Conservation (phyloP, 805 yeast species). For the Wickerhamiella kazuoi region DNA sequence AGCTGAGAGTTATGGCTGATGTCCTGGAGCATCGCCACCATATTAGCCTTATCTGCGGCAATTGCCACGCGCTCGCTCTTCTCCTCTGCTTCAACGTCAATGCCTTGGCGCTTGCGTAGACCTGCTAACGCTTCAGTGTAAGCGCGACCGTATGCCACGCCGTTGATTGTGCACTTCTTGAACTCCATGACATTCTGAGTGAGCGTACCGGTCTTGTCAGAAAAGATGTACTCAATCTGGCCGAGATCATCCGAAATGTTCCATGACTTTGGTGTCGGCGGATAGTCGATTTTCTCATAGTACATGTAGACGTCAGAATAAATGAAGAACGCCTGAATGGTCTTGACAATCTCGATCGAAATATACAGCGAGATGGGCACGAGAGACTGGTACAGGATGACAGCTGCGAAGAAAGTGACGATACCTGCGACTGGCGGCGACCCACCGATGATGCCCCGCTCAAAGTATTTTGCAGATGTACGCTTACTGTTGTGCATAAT, state of each 20-base stretch:
- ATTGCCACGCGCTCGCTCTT: constrained; percentile 30
- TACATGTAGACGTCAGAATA: constrained; percentile 55
- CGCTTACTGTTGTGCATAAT: constrained; percentile 30
- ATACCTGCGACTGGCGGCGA: constrained; percentile 48
- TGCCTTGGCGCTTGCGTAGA: constrained; percentile 45
- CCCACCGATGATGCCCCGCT: constrained; percentile 41
- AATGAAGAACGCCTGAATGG: constrained; percentile 59
- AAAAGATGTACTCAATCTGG: constrained; percentile 63
- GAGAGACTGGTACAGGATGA: constrained; percentile 57
- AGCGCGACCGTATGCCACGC: constrained; percentile 52
- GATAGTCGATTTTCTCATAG: constrained; percentile 48
- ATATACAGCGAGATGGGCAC: constrained; percentile 69
- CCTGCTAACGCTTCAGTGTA: constrained; percentile 69
- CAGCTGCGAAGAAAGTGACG: constrained; percentile 50
- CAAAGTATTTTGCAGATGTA: constrained; percentile 38
- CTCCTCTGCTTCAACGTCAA: constrained; percentile 39
- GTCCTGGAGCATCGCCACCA: constrained; percentile 29
- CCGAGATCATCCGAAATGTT: constrained; percentile 70
- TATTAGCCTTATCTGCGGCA: constrained; percentile 28
- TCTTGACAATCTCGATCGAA: constrained; percentile 62
- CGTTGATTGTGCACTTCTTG: constrained; percentile 54
- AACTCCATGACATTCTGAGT: constrained; percentile 76
- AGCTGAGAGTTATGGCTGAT: constrained; percentile 32
- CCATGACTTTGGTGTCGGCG: constrained; percentile 72
- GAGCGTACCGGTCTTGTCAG: constrained; percentile 72